Evolutionary conservation across 1,139 yeast genomes (phyloP), one percentile per base, ranked within the genome.

Genomic region (Saccharomycopsis phalli): DNA sequence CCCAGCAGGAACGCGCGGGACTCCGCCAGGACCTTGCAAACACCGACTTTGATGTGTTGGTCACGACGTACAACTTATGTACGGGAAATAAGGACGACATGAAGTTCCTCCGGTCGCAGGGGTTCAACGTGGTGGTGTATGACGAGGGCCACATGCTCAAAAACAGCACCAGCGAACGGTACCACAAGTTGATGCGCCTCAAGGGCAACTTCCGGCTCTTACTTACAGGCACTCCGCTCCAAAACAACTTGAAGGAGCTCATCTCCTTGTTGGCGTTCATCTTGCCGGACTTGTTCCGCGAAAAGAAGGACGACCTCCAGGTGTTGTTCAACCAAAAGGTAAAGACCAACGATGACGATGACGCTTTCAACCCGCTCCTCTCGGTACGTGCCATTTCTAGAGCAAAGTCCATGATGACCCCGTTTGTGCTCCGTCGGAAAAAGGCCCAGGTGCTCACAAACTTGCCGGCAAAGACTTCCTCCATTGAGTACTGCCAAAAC

Each of bases 361-460:
- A 62, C 36, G 66, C 63, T 36, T 81, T 76, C 52, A 83, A 82
- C 52, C 96, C 95, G 2, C 68, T 91, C 41, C 64, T 91, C 36
- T 86, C 97, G 0, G 80, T 81, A 50, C 94, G 91, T 60, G 94
- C 98, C 1, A 87, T 91, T 47, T 72, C 77, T 33, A 82, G 87
- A 55, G 99, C 99, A 4, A 86, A 84, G 58, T 81, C 93, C 3
- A 91, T 91, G 96, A 91, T 91, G 98, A 82, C 94, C 2, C 99
- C 99, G 4, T 91, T 91, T 63, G 91, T 91, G 7, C 66, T 91
- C 52, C 72, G 99, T 58, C 77, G 99, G 57, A 81, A 81, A 55
- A 91, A 91, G 62, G 82, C 76, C 45, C 97, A 91, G 59, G 98
- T 91, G 8, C 69, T 91, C 56, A 75, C 82, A 54, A 93, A 91